Evolutionary conservation across 352 stramenopile species (phyloP), one percentile per base, ranked within the genome.

Genomic region (Globisporangium solare): DNA sequence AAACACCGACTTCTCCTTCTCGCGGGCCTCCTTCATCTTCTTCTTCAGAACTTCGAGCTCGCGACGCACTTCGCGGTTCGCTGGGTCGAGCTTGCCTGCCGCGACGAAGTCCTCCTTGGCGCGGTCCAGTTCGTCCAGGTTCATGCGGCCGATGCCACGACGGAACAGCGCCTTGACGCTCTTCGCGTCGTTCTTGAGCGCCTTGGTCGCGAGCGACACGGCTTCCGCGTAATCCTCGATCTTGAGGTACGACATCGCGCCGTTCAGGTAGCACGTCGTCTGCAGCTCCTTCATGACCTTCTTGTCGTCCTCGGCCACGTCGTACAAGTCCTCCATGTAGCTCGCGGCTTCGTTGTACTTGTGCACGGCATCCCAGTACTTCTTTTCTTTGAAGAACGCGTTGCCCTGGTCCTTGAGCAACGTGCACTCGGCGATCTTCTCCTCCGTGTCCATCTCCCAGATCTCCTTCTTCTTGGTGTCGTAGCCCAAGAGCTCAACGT

Each of bases 1-100:
- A 71, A 98, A 99, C 10, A 96, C 83, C 18, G 74, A 83, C 74
- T 99, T 99, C 73, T 99, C 95, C 63, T 97, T 97, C 56, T 95
- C 76, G 56, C 97, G 98, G 0, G 89, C 88, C 5, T 96, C 85
- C 40, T 93, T 93, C 67, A 93, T 74, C 64, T 89, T 89, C 63
- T 81, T 69, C 76, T 94, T 95, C 27, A 95, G 72, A 49, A 71
- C 61, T 14, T 83, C 83, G 7, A 95, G 66, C 51, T 89, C 82
- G 22, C 80, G 79, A 54, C 82, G 86, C 39, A 94, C 83, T 21
- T 94, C 84, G 21, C 80, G 79, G 73, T 95, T 96, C 58, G 76
- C 46, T 18, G 87, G 83, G 31, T 95, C 87, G 35, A 84, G 58
- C 66, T 93, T 91, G 20, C 70, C 68, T n/a, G 86, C 86, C n/a